Evolutionary conservation across 192 early-diverging fungal species (phyloP).

Genomic region (Chytriomyces sp.): DNA sequence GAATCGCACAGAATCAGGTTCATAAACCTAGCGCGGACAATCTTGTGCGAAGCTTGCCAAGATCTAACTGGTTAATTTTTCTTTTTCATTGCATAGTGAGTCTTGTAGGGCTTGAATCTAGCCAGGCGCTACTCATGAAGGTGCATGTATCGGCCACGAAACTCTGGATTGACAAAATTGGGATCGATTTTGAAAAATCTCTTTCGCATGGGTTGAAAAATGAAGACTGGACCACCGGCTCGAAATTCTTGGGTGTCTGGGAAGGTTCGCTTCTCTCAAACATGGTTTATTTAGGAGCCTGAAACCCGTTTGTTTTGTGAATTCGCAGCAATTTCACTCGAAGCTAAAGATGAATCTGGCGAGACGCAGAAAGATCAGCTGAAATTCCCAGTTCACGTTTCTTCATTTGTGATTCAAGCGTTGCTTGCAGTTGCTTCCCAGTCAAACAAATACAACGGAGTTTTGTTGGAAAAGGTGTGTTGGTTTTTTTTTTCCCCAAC

Average conservation of each 20-base stretch:
- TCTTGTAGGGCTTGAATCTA: not conserved
- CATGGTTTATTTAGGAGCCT: not conserved
- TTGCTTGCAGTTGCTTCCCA: slow-evolving; percentile 55
- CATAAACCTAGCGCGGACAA: too few relatives aligned
- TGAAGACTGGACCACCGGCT: slow-evolving; percentile 12
- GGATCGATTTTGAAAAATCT: not conserved
- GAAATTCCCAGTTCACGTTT: slow-evolving; percentile 51
- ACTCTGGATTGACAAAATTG: slow-evolving; percentile 4
- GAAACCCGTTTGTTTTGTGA: not conserved
- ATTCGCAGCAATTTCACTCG: slow-evolving; percentile 1
- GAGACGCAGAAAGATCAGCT: slow-evolving; percentile 11
- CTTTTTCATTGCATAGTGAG: not conserved
- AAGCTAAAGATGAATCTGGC: slow-evolving; percentile 14
- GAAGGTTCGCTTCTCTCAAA: not conserved
- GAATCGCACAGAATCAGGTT: too few relatives aligned
- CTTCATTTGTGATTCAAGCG: slow-evolving; percentile 43
- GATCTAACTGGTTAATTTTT: not conserved
- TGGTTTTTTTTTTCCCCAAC: not conserved
- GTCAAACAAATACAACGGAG: slow-evolving; percentile 51
- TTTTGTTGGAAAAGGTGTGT: slow-evolving; percentile 55
- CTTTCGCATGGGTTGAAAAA: not conserved
- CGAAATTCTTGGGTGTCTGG: slow-evolving; percentile 20
- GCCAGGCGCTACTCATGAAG: not conserved
- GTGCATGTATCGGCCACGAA: slow-evolving; percentile 18
- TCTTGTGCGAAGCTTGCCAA: too few relatives aligned